Conservation (phyloP, 495 filamentous ascomycete genomes). For the Sordaria brevicollis region DNA sequence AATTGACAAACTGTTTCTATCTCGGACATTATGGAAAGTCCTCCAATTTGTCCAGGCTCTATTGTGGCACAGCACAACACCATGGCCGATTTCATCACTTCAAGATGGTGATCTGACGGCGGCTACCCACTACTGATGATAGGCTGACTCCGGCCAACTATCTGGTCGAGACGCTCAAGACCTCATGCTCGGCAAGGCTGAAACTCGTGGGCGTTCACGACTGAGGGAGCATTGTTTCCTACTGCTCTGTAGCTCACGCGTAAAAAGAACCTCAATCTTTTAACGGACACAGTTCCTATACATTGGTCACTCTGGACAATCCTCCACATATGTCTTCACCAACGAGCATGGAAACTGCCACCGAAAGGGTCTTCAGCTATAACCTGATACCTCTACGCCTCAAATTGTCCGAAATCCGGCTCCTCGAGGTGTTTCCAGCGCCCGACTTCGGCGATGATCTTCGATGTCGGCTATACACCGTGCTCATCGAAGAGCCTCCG, state of each 20-base stretch:
- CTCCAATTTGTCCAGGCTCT: neutral
- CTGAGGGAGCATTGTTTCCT: too few species aligned
- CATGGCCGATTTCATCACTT: neutral
- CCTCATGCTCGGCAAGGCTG: neutral
- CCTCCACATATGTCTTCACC: neutral
- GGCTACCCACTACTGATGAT: neutral
- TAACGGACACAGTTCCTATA: neutral
- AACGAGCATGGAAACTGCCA: neutral
- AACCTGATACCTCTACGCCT: neutral
- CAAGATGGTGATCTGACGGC: neutral
- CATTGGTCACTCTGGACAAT: neutral
- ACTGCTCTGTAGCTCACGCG: too few species aligned
- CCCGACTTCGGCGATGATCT: neutral
- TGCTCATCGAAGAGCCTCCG: neutral
- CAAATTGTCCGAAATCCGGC: neutral
- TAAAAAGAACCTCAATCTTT: neutral
- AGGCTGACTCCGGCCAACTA: neutral
- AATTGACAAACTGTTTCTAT: neutral
- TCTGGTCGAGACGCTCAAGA: neutral
- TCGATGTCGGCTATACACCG: neutral
- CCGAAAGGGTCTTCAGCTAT: neutral
- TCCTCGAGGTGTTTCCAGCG: neutral
- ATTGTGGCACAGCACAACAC: neutral
- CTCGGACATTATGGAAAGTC: neutral
- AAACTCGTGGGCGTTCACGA: too few species aligned